A percentile compares a stretch with the other conserved stretches of the same genome.
Conservation (phyloP, 306 rosid species). For the Lablab purpureus region DNA sequence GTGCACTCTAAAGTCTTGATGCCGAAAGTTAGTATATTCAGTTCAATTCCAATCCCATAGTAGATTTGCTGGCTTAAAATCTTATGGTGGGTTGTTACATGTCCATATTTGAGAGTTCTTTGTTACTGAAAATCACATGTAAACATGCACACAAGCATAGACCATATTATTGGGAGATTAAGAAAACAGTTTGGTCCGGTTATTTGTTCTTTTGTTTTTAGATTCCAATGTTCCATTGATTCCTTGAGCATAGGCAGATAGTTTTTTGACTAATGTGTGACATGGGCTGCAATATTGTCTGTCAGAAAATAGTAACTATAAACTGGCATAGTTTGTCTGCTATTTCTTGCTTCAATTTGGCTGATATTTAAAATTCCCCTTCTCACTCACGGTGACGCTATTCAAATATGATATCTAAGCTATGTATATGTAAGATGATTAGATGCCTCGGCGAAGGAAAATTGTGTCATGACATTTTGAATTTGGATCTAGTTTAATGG, state of each 20-base stretch:
- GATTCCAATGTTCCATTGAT: neutral
- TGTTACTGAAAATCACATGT: neutral
- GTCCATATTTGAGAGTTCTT: constrained; percentile 14
- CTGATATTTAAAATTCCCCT: neutral
- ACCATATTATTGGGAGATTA: constrained; percentile 15
- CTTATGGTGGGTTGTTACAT: constrained; percentile 24
- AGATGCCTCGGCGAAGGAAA: neutral
- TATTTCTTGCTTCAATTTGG: constrained; percentile 19
- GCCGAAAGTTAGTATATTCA: neutral
- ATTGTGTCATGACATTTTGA: constrained; percentile 29
- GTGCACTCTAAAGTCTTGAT: neutral
- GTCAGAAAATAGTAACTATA: constrained; percentile 11
- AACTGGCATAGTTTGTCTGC: constrained; percentile 1
- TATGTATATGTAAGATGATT: constrained; percentile 23
- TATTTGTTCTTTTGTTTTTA: neutral
- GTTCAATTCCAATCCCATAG: constrained; percentile 10
- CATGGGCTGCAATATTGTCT: constrained; percentile 11
- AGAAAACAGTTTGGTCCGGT: neutral
- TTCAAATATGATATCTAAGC: neutral
- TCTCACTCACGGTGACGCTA: constrained; percentile 1
- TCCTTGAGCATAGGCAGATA: constrained; percentile 7
- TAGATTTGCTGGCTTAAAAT: neutral
- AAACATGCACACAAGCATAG: neutral
- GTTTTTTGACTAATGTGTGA: constrained; percentile 23
- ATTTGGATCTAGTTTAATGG: constrained; percentile 29